phyloP scores from a whole-genome alignment of 345 rosid genomes.

The Erucastrum elatum region DNA sequence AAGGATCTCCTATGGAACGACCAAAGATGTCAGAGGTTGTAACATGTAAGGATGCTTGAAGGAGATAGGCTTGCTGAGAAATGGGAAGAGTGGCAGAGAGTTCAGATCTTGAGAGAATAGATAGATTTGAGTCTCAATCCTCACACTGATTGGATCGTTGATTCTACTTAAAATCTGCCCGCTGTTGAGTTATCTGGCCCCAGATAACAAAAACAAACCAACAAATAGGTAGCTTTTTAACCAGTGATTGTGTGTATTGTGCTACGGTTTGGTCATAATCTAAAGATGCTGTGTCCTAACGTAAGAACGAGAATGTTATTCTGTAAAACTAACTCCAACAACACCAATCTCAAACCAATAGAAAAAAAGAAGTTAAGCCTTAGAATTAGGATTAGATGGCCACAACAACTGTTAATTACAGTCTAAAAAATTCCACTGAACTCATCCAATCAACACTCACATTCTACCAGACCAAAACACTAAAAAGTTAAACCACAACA shows the following conservation, averaged over 20 bases:
- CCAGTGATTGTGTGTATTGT: not conserved
- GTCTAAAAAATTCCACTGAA: not conserved
- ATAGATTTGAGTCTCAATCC: conserved; percentile 68
- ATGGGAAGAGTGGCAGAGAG: conserved; percentile 98
- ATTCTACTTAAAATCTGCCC: conserved; percentile 87
- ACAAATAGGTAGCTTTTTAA: not conserved
- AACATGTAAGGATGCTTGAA: conserved; percentile 76
- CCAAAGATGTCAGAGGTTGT: conserved; percentile 89
- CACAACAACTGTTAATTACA: not conserved
- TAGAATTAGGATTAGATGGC: not conserved
- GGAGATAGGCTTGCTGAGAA: conserved; percentile 86
- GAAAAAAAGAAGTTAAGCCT: not conserved
- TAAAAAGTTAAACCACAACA: not conserved
- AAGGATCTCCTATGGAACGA: conserved; percentile 84
- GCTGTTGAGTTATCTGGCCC: no score
- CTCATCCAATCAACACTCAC: not conserved
- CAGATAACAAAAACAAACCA: no score
- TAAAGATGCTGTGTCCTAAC: not conserved
- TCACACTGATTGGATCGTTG: conserved; percentile 77
- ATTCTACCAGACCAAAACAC: not conserved
- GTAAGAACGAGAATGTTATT: not conserved
- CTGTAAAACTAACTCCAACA: not conserved
- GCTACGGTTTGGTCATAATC: not conserved
- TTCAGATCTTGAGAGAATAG: conserved; percentile 81
- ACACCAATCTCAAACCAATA: not conserved